Base-by-base conservation (phyloP, 495 filamentous ascomycete genomes). In the Umbilicaria muhlenbergii region DNA sequence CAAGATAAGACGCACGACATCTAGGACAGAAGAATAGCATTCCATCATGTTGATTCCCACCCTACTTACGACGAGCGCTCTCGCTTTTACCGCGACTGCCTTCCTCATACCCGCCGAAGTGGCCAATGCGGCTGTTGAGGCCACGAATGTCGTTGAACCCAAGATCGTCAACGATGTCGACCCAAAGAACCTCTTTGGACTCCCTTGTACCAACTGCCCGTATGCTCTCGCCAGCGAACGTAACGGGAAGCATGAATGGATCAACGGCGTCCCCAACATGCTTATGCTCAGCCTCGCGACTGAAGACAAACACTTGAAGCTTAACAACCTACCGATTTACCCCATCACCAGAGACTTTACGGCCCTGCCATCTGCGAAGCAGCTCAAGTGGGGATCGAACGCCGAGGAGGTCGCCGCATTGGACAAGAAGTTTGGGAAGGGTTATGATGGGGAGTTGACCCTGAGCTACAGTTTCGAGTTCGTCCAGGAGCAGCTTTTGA, bases 261-360 rank as follows among this genome's bases (percentile, higher is more conserved):
- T 48, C 17, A 42, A 44, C 32, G 41, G 39, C 17, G 47, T 49
- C 34, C 44, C 41, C 28, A 52, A 50, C 38, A 48, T 42, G 33
- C 47, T 58, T 37, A 45, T 61, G 33, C 49, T 71, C 17, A 63
- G 63, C 17, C 66, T 73, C 48, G 47, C 53, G n/a, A 51, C 63
- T 18, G 59, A 66, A 24, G 58, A 65, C 39, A 62, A 62, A 47
- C 45, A 54, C 19, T 52, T 74, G 32, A 53, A 59, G 41, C 61
- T 68, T 51, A 74, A 74, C 52, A 66, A 58, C 36, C 59, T 56
- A 13, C 65, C 63, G 36, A 68, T 74, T 44, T 72, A 71, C 60
- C 70, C 69, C 41, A 60, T 64, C 15, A 47, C 56, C 17, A 56
- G 58, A 10, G 48, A 36, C 18, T 53, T 58, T 14, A 50, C 47